These are phyloP conservation scores for Coemansia sp. DNA, from an alignment of 192 early-diverging fungal genomes.

Conservation along the genomic window DNA sequence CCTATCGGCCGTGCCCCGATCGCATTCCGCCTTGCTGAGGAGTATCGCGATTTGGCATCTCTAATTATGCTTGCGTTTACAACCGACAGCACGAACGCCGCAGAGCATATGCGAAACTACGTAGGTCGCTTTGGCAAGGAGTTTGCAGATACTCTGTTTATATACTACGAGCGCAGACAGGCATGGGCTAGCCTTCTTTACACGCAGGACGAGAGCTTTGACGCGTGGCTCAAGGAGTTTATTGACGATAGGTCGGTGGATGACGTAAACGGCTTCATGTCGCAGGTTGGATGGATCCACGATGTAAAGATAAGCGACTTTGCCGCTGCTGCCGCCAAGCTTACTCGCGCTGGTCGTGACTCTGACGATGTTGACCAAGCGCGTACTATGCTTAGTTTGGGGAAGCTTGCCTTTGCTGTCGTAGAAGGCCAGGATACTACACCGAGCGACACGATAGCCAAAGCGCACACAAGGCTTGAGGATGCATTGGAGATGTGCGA, in stretches of 20 bases:
- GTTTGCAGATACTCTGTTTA: constrained; percentile 42
- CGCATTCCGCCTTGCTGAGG: constrained; percentile 48
- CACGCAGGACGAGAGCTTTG: constrained; percentile 17
- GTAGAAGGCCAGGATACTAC: constrained; percentile 8
- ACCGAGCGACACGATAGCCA: constrained; percentile 8
- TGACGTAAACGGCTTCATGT: constrained; percentile 13
- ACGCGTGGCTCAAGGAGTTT: constrained; percentile 30
- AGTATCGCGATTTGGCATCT: constrained; percentile 38
- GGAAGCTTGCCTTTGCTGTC: constrained; percentile 39
- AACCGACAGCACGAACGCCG: constrained; percentile 24
- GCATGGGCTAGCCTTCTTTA: constrained; percentile 48
- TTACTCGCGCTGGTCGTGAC: constrained; percentile 34
- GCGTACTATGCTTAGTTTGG: constrained; percentile 41
- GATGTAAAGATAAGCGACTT: constrained; percentile 39
- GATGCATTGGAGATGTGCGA: constrained; percentile 44
- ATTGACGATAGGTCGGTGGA: constrained; percentile 15
- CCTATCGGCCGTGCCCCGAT: constrained; percentile 31
- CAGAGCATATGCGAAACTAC: constrained; percentile 27
- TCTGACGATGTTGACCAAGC: constrained; percentile 26
- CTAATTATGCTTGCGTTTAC: constrained; percentile 42
- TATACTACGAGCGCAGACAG: constrained; percentile 47
- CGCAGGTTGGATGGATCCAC: constrained; percentile 44
- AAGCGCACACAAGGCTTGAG: constrained; percentile 32
- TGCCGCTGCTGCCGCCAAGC: constrained; percentile 29
- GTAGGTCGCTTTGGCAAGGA: constrained; percentile 25